Conservation (phyloP, 2,329 filamentous ascomycete species). For the Trichoderma semiorbis region DNA sequence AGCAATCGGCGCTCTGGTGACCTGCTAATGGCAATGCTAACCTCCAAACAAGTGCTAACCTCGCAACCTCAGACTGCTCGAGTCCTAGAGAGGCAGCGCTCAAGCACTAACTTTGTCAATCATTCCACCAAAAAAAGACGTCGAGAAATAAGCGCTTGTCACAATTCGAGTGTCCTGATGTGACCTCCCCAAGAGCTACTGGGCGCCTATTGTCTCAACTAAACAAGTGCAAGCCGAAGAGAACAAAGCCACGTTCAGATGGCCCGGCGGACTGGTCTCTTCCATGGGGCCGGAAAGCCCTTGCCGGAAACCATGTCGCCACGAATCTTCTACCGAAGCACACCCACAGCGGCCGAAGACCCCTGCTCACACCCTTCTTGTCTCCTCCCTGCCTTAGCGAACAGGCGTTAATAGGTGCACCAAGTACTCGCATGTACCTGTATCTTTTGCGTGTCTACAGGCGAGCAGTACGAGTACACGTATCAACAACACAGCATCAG, state of each 20-base stretch:
- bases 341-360: conserved; percentile 9
- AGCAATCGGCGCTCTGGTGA: neutral
- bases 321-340: conserved; percentile 16
- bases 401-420: neutral
- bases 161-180: neutral
- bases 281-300: conserved; percentile 32
- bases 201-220: conserved; percentile 6
- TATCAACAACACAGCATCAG: neutral
- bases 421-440: neutral
- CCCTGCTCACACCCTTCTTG: neutral
- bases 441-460: neutral
- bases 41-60: neutral
- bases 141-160: neutral
- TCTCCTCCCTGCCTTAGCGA: neutral
- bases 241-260: conserved; percentile 4
- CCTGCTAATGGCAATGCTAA: neutral
- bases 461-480: neutral
- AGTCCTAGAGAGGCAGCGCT: neutral
- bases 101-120: neutral
- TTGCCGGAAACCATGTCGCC: conserved; percentile 26
- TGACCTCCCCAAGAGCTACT: neutral
- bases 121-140: neutral
- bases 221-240: neutral
- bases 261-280: conserved; percentile 8
- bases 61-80: neutral